Evolutionary conservation across 176 grass and related monocot genomes (phyloP).

Genomic region (Phragmites australis): DNA sequence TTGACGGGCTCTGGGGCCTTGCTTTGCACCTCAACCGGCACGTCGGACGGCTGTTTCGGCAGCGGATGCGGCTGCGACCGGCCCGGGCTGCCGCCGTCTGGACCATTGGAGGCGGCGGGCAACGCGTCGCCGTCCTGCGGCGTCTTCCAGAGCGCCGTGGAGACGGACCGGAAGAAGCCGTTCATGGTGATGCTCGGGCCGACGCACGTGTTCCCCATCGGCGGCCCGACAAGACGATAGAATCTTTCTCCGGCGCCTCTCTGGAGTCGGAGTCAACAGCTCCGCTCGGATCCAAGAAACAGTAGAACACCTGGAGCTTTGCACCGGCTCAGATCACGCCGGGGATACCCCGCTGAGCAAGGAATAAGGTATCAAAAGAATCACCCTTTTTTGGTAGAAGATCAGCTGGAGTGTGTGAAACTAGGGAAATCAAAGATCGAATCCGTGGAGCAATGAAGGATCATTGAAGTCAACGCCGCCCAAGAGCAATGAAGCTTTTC

Average conservation of each 20-base stretch:
- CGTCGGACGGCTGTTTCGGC: background rate
- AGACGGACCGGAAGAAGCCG: constrained; percentile 85
- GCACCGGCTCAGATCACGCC: constrained; percentile 3
- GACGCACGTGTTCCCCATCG: constrained; percentile 88
- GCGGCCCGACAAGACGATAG: background rate
- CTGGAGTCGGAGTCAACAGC: background rate
- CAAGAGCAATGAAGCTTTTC: background rate
- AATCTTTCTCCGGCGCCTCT: background rate
- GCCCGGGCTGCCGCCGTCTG: background rate
- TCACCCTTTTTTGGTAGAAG: background rate
- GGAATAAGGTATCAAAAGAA: background rate
- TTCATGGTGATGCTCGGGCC: constrained; percentile 68
- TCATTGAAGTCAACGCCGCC: constrained; percentile 30
- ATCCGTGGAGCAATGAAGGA: too few relatives aligned
- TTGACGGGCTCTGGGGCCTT: constrained; percentile 65
- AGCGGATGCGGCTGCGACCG: background rate
- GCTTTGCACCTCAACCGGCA: constrained; percentile 36
- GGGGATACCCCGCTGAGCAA: background rate
- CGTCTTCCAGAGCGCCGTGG: constrained; percentile 64
- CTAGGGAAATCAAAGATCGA: background rate
- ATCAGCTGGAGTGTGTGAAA: background rate
- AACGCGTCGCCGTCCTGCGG: constrained; percentile 47
- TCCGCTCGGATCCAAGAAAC: constrained; percentile 20
- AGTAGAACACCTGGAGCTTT: background rate
- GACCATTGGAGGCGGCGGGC: constrained; percentile 43